Evolutionary conservation across 129 eudicot species (phyloP), one percentile per base, ranked within the genome.

Genomic region (Scalesia atractyloides): DNA sequence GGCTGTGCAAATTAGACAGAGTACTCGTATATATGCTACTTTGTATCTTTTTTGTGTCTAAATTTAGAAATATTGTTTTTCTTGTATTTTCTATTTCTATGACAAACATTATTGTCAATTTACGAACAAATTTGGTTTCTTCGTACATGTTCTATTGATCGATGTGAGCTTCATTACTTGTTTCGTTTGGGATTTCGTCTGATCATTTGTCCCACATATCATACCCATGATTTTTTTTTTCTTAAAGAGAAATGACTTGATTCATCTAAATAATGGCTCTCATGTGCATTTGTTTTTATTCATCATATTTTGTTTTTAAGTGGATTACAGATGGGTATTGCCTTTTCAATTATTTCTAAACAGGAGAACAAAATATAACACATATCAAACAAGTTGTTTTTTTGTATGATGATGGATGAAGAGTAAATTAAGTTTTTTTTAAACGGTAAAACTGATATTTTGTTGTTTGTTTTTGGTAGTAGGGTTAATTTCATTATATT

Each of bases 261-360:
- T 34, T 17, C 57, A 57, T 60, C 66, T 53, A 37, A 61, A 69
- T 62, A 63, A 63, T 70, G 74, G 7, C 59, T 64, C 60, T 70
- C 82, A 78, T 78, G 77, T 53, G 72, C 20, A 17, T 71, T 78
- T 70, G 72, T 70, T 78, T 78, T 63, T 64, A 77, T 77, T 71
- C 13, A 24, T 59, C 6, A 39, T 77, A 50, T 7, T 62, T 62
- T 70, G 26, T 62, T 62, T 72, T 15, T 20, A 18, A 10, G 16
- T 44, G 65, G 43, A 13, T 59, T 61, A 49, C 81, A 69, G 81
- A 77, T 59, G 48, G 56, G 37, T 43, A 19, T 47, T 69, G 56
- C 48, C 15, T 76, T 76, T 34, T 49, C 37, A 39, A 70, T 69
- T 24, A 69, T 70, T 69, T 34, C 5, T 60, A 24, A 73, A 62